phyloP scores from a whole-genome alignment of 441 rosid species.

The Aleurites moluccanus region DNA sequence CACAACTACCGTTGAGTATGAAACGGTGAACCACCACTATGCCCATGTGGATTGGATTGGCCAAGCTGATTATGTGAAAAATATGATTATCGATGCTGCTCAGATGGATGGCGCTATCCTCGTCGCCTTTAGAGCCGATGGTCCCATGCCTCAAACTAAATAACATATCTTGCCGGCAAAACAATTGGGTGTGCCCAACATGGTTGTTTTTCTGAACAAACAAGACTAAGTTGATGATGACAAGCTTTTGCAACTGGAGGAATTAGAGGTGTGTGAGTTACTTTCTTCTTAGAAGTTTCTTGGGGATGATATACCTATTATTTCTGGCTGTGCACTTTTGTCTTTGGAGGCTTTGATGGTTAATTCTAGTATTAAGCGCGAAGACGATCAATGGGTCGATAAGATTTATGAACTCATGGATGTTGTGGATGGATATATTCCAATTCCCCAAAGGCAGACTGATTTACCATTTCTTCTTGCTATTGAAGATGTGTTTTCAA shows the following conservation, averaged over 20 bases:
- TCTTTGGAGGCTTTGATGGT: constrained; percentile 79
- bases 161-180: constrained; percentile 79
- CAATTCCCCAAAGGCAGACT: constrained; percentile 81
- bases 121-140: constrained; percentile 82
- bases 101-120: constrained; percentile 91
- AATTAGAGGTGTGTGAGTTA: constrained; percentile 92
- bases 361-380: constrained; percentile 64
- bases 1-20: constrained; percentile 88
- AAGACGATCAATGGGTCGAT: constrained; percentile 90
- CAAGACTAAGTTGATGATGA: constrained; percentile 95
- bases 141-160: constrained; percentile 91
- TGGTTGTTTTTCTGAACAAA: constrained; percentile 88
- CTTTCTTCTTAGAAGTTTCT: constrained; percentile 78
- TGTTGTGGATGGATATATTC: constrained; percentile 84
- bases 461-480: no score
- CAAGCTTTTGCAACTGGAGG: constrained; percentile 78
- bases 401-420: constrained; percentile 96
- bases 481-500: constrained; percentile 89
- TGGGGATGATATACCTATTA: constrained; percentile 82
- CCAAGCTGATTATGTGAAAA: constrained; percentile 89
- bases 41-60: constrained; percentile 93
- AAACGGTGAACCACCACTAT: constrained; percentile 83
- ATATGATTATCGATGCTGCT: constrained; percentile 90
- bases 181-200: constrained; percentile 88
- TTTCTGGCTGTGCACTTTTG: constrained; percentile 76